Conservation (phyloP, 2,329 filamentous ascomycete genomes). For the Cladophialophora yegresii region DNA sequence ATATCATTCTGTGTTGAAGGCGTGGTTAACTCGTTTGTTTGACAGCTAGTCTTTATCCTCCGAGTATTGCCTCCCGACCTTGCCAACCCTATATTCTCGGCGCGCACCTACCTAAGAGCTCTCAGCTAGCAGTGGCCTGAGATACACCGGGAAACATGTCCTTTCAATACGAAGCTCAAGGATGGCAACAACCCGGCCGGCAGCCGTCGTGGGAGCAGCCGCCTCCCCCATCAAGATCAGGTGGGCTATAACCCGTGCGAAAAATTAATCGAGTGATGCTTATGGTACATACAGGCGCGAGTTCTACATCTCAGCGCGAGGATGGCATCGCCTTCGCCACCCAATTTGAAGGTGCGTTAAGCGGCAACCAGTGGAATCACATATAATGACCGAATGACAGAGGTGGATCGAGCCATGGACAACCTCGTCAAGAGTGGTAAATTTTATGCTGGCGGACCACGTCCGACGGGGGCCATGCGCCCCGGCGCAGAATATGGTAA, state of each 20-base stretch:
- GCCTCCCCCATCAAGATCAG: conserved; percentile 70
- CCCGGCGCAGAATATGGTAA: conserved; percentile 29
- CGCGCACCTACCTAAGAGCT: neutral
- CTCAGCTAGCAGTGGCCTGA: neutral
- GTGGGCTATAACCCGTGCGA: conserved; percentile 48
- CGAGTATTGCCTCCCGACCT: conserved; percentile 4
- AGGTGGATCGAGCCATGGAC: conserved; percentile 93
- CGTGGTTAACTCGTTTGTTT: conserved; percentile 19
- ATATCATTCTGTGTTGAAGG: conserved; percentile 9
- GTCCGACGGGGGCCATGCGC: conserved; percentile 67
- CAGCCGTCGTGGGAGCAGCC: conserved; percentile 74
- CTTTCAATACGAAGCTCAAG: conserved; percentile 66
- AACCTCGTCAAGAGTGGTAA: conserved; percentile 97
- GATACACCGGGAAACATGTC: conserved; percentile 52
- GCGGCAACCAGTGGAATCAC: conserved; percentile 3
- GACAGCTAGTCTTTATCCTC: conserved; percentile 4
- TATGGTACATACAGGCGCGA: conserved; percentile 61
- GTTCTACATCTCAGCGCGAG: conserved; percentile 71
- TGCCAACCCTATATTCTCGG: neutral
- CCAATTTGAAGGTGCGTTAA: conserved; percentile 76
- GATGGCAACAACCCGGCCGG: conserved; percentile 63
- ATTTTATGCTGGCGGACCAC: conserved; percentile 63
- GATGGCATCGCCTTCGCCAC: conserved; percentile 77
- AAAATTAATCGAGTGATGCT: conserved; percentile 20
- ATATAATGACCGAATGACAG: conserved; percentile 53